These are phyloP conservation scores for Starmerella potacharoeniae DNA, from an alignment of 805 yeast species.

Conservation along the genomic window DNA sequence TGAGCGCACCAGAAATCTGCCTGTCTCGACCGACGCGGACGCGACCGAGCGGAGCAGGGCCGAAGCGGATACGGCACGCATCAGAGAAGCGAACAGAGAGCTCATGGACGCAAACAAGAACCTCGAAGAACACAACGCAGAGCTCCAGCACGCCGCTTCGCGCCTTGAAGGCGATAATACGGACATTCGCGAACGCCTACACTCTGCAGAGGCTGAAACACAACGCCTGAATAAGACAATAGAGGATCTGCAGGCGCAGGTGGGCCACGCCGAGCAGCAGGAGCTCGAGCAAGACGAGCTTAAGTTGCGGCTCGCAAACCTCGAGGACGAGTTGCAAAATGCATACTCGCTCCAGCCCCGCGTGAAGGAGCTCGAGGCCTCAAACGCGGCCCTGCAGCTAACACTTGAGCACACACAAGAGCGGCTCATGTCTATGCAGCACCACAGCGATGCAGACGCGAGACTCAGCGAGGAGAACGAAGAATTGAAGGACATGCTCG, in stretches of 20 bases:
- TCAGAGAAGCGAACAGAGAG: no score
- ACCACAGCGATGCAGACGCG: neutral
- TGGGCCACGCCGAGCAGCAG: neutral
- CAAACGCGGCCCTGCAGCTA: neutral
- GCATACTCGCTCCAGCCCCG: neutral
- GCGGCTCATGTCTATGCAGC: neutral
- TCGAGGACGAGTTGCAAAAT: neutral
- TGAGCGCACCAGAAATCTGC: no score
- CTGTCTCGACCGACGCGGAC: no score
- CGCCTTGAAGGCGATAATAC: no score
- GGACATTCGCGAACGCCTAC: no score
- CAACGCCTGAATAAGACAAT: neutral
- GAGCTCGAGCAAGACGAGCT: neutral
- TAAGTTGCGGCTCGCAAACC: neutral
- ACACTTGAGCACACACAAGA: neutral
- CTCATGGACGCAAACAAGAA: no score
- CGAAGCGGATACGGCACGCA: no score
- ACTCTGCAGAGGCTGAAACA: neutral
- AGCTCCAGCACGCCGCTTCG: no score
- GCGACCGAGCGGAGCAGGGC: no score
- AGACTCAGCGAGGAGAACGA: neutral
- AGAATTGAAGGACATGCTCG: neutral
- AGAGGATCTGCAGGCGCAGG: neutral
- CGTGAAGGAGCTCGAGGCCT: neutral
- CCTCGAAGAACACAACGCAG: neutral